Evolutionary conservation across 2,329 filamentous ascomycete genomes (phyloP), one percentile per base, ranked within the genome.

Genomic region (Aureobasidium vineae): DNA sequence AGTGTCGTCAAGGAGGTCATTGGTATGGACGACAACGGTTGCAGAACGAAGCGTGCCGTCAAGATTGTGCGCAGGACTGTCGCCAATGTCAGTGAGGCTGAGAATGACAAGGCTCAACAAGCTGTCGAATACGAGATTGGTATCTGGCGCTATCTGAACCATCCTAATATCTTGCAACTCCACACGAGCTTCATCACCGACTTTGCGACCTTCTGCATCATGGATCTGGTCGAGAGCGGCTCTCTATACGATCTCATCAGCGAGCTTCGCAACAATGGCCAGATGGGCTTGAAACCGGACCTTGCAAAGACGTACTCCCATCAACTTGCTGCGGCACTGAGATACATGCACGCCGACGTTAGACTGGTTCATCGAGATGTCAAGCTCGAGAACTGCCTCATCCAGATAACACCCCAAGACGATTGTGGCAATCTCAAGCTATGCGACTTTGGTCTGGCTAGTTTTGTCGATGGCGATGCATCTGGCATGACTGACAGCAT

Each of bases 371-470:
- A 90, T 72, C 82, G 87, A 56, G 87, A 90, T 73, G 83, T 90
- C 73, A 90, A 90, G 74, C 81, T 89, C 28, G 87, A 90, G 72
- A 90, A 90, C 70, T 88, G 86, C 70, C 81, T 90, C 2, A 72
- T 89, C 41, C 85, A 88, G 70, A 21, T 41, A 15, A 50, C 47
- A 3, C 66, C 50, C 6, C 8, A 65, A n/a, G 47, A 66, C 2
- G 60, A 65, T 11, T 81, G 83, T 19, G 86, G 85, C 10, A 82
- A 83, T 41, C 72, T 90, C 7, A 82, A 88, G 5, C 80, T 90
- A 5, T 89, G 86, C 74, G 87, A 90, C 73, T 90, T 90, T 72
- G 87, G 87, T 56, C 87, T 90, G 79, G 86, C 87, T 15, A 87
- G 89, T 73, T 89, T 87, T 78, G 82, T 89, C 69, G 81, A 82